These are phyloP conservation scores for Mycogone perniciosa DNA, from an alignment of 2,329 filamentous ascomycete species.

Conservation along the genomic window DNA sequence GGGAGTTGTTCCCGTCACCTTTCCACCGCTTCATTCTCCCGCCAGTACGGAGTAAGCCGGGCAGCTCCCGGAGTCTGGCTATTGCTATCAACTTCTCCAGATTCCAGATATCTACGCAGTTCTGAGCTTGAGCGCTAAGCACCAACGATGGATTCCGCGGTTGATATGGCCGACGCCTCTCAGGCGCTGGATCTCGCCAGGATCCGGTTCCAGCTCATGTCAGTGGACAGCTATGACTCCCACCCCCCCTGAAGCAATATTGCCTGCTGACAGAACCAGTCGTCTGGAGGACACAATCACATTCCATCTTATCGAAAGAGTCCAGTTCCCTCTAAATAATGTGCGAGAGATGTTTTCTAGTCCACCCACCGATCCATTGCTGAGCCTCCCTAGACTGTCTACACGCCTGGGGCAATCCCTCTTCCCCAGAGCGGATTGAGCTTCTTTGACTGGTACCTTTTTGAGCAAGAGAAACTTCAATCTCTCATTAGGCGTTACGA, in stretches of 20 bases:
- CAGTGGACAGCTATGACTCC: conserved; percentile 25
- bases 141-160: conserved; percentile 71
- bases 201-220: conserved; percentile 94
- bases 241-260: background rate
- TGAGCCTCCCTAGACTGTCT: conserved; percentile 56
- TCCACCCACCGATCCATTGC: conserved; percentile 2
- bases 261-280: conserved; percentile 40
- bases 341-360: conserved; percentile 18
- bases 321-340: conserved; percentile 89
- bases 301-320: conserved; percentile 92
- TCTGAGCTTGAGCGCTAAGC: too few relatives aligned
- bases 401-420: conserved; percentile 69
- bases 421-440: conserved; percentile 69
- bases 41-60: background rate
- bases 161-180: conserved; percentile 78
- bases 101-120: background rate
- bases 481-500: conserved; percentile 92
- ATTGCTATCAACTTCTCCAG: background rate
- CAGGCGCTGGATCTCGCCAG: conserved; percentile 84
- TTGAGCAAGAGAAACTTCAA: conserved; percentile 83
- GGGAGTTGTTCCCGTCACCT: background rate
- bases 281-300: conserved; percentile 97
- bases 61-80: background rate
- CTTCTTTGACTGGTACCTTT: conserved; percentile 91
- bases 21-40: background rate